Base-by-base conservation (phyloP, 2,329 filamentous ascomycete genomes). In the Alternaria incomplexa region DNA sequence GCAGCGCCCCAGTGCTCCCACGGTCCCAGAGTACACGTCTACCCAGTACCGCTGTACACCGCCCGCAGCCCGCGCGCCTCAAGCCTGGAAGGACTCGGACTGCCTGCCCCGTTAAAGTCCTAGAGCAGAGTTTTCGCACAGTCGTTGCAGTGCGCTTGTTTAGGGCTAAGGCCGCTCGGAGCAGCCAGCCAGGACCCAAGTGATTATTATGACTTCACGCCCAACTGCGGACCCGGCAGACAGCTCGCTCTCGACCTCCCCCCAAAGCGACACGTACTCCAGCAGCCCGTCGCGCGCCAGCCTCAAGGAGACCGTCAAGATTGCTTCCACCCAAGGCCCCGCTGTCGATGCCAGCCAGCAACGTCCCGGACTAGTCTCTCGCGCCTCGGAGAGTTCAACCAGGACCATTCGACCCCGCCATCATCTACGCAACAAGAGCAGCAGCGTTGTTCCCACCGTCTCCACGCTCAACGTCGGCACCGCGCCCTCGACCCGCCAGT, bases 371-470 rank as follows among this genome's bases (percentile, higher is more conserved):
- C 73, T 77, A 68, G 72, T 76, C 69, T 70, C 74, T 58, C 74
- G 76, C 64, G 69, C 65, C 59, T 72, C 73, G 52, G 75, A 74
- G 43, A 72, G 64, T 65, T 72, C 72, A 57, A 67, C 73, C 58
- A 71, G 71, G 61, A 65, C 70, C 30, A 67, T 71, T 17, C 72
- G 71, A 63, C 75, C 74, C 71, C 75, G 75, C 68, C 71, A 70
- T 64, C 67, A 74, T 46, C 56, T 74, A 20, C 69, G 68, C 22
- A 69, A 72, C 65, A 84, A 84, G 73, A 81, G 79, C 12, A 74
- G 76, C 54, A 81, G 79, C 66, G 81, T 81, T 44, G 75, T 84
- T 44, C 82, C 83, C 58, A 83, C 83, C 6, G 76, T 84, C 51
- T 83, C 81, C 56, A 75, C 73, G 45, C 67, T 72, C 65, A 73